Conservation (phyloP, 768 basidiomycete species). For the Tylopilus sp. region DNA sequence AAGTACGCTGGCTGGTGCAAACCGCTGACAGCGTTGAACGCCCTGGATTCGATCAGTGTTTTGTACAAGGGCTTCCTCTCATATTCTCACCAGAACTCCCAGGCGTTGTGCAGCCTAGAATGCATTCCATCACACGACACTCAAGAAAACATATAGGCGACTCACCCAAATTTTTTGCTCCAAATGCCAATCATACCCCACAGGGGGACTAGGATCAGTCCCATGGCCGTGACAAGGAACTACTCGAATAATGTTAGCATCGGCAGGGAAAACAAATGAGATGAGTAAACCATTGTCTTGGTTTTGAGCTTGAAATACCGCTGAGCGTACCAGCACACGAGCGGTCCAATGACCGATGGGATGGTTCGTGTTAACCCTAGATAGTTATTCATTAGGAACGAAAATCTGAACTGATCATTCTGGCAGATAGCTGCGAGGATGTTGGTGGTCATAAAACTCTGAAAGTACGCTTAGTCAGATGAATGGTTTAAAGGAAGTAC, state of each 20-base stretch:
- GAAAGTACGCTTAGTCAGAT: not conserved
- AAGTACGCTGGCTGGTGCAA: slow-evolving; percentile 87
- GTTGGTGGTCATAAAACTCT: slow-evolving; percentile 83
- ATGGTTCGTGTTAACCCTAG: slow-evolving; percentile 73
- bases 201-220: slow-evolving; percentile 72
- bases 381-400: slow-evolving; percentile 79
- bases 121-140: not conserved
- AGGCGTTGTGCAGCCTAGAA: slow-evolving; percentile 66
- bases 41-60: slow-evolving; percentile 38
- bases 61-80: not conserved
- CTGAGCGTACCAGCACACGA: slow-evolving; percentile 84
- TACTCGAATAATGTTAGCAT: slow-evolving; percentile 23
- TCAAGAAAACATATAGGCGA: not conserved
- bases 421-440: slow-evolving; percentile 75
- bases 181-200: slow-evolving; percentile 91
- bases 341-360: slow-evolving; percentile 66
- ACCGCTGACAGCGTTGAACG: slow-evolving; percentile 77
- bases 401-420: slow-evolving; percentile 77
- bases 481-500: not conserved
- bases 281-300: slow-evolving; percentile 64
- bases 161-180: slow-evolving; percentile 70
- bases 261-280: not conserved
- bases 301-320: slow-evolving; percentile 73
- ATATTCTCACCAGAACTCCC: slow-evolving; percentile 76
- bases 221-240: slow-evolving; percentile 76